phyloP scores from a whole-genome alignment of 352 stramenopile species.

The Phytophthora fragariae region DNA sequence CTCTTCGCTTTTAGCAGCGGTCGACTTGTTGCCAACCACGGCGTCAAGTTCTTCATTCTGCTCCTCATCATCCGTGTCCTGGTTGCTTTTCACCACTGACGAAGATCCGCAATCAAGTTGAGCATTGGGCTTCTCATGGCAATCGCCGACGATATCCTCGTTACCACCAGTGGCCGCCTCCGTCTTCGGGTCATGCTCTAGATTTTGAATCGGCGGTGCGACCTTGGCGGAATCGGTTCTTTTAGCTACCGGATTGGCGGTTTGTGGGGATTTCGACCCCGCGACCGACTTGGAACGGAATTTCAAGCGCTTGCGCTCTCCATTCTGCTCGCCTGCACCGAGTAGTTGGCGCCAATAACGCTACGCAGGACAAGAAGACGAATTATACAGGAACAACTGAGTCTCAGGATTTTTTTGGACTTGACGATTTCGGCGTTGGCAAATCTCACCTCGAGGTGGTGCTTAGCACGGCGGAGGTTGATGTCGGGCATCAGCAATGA shows the following conservation, averaged over 20 bases:
- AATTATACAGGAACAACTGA: constrained; percentile 1
- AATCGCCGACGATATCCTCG: constrained; percentile 1
- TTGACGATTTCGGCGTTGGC: not conserved
- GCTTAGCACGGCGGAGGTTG: constrained; percentile 69
- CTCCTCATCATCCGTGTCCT: constrained; percentile 16
- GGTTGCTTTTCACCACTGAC: constrained; percentile 24
- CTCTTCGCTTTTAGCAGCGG: constrained; percentile 4
- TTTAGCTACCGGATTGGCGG: constrained; percentile 1
- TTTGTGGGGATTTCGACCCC: constrained; percentile 19
- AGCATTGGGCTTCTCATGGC: not conserved
- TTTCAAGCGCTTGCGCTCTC: constrained; percentile 23
- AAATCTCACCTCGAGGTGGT: constrained; percentile 70
- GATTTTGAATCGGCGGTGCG: constrained; percentile 26
- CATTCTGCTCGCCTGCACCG: constrained; percentile 23
- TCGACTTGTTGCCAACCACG: not conserved
- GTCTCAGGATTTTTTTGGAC: not conserved
- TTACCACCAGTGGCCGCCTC: constrained; percentile 2
- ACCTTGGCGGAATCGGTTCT: constrained; percentile 23
- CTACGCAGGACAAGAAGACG: constrained; percentile 26
- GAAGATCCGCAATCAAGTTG: constrained; percentile 28
- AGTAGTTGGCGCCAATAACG: constrained; percentile 54
- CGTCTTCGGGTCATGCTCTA: constrained; percentile 30
- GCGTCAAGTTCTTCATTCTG: constrained; percentile 6
- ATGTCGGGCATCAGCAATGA: constrained; percentile 74
- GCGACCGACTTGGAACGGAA: constrained; percentile 39